Percentiles rank a stretch among this genome's conserved stretches.
phyloP scores from a whole-genome alignment of 345 rosid genomes.

The Melastoma malabathricum region DNA sequence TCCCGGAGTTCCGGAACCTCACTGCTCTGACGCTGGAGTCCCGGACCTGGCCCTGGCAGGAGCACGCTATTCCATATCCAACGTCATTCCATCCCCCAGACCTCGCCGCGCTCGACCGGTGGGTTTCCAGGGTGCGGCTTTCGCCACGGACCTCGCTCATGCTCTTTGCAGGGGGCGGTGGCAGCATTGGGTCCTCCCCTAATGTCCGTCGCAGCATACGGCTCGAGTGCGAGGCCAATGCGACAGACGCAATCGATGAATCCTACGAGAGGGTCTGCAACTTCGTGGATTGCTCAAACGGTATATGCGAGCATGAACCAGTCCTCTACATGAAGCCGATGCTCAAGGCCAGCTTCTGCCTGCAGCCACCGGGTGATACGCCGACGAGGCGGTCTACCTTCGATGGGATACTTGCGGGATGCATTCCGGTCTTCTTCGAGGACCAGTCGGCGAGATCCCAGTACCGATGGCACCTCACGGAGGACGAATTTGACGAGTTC shows the following conservation, averaged over 20 bases:
- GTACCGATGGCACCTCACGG: constrained; percentile 66
- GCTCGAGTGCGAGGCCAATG: constrained; percentile 39
- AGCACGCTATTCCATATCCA: constrained; percentile 79
- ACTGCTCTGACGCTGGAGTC: constrained; percentile 60
- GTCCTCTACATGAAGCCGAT: constrained; percentile 66
- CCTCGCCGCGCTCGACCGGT: constrained; percentile 40
- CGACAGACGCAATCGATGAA: not conserved
- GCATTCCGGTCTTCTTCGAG: constrained; percentile 90
- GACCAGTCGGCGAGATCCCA: constrained; percentile 62
- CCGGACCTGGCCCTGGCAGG: constrained; percentile 87
- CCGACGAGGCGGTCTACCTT: constrained; percentile 77
- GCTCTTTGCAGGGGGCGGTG: constrained; percentile 76
- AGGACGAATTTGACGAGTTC: constrained; percentile 33
- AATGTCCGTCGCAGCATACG: constrained; percentile 80
- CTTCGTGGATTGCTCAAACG: constrained; percentile 77
- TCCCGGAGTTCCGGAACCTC: constrained; percentile 63
- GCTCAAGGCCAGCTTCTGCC: constrained; percentile 59
- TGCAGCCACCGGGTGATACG: constrained; percentile 90
- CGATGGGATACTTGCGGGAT: constrained; percentile 73
- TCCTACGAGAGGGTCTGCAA: constrained; percentile 38
- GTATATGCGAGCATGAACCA: constrained; percentile 86
- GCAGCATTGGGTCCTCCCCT: constrained; percentile 44
- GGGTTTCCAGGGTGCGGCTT: constrained; percentile 49
- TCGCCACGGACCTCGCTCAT: constrained; percentile 42
- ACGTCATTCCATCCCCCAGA: constrained; percentile 84